A percentile compares a stretch with the other conserved stretches of the same genome.
These are phyloP conservation scores for Ramaria rubella DNA, from an alignment of 768 basidiomycete genomes.

Conservation along the genomic window DNA sequence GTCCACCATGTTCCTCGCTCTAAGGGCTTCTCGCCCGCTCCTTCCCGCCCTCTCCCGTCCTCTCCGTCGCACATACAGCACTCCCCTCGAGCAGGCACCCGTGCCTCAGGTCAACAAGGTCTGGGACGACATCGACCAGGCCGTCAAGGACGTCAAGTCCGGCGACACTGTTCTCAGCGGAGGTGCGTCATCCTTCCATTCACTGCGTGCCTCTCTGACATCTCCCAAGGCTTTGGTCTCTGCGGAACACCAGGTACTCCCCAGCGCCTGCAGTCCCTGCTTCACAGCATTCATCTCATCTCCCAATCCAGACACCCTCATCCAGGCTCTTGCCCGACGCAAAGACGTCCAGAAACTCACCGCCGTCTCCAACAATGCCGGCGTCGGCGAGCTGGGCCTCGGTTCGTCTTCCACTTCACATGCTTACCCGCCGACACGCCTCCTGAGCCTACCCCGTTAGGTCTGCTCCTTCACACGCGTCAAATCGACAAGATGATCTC, in stretches of 20 bases:
- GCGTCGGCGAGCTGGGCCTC: conserved; percentile 60
- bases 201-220: not conserved
- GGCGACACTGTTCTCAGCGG: conserved; percentile 75
- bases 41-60: not conserved
- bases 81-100: conserved; percentile 17
- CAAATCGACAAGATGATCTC: conserved; percentile 81
- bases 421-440: not conserved
- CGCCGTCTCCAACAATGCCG: conserved; percentile 87
- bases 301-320: conserved; percentile 64
- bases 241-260: conserved; percentile 87
- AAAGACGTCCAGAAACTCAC: conserved; percentile 69
- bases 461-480: conserved; percentile 63
- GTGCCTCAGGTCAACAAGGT: conserved; percentile 49
- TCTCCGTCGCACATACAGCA: conserved; percentile 5
- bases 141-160: conserved; percentile 74
- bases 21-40: not conserved
- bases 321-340: conserved; percentile 67
- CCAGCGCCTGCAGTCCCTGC: conserved; percentile 13
- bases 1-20: conserved; percentile 2
- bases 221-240: conserved; percentile 86
- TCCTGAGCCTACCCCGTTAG: conserved; percentile 31
- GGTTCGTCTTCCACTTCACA: conserved; percentile 36
- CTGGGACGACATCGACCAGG: conserved; percentile 78
- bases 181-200: conserved; percentile 44
- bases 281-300: not conserved